Conservation (phyloP, 83 land plant species). For the Isoetes engelmannii region DNA sequence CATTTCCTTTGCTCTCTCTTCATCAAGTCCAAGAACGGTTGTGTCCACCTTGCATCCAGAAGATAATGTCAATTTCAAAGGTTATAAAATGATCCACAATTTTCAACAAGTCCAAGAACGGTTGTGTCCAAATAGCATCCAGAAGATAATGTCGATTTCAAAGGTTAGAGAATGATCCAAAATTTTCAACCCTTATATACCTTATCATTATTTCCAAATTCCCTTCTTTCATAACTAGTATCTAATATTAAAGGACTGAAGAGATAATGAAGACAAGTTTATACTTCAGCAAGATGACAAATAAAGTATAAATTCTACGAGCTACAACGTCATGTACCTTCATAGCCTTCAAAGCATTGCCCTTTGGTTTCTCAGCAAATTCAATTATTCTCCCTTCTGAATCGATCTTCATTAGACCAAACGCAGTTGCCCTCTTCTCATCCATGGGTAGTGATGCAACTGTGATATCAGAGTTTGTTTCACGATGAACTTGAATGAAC, state of each 20-base stretch:
- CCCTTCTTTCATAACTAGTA: too few relatives aligned
- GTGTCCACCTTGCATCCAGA: not conserved
- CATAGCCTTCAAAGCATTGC: slow-evolving; percentile 2
- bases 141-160: not conserved
- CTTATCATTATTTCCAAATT: too few relatives aligned
- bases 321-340: not conserved
- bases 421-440: slow-evolving; percentile 3
- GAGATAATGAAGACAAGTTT: too few relatives aligned
- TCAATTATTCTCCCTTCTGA: not conserved
- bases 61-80: not conserved
- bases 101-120: not conserved
- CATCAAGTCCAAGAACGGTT: slow-evolving; percentile 2
- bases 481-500: slow-evolving; percentile 2
- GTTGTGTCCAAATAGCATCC: not conserved
- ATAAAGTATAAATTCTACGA: too few relatives aligned
- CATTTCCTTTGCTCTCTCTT: not conserved
- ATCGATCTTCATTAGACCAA: slow-evolving; percentile 1
- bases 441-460: not conserved
- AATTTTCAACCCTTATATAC: too few relatives aligned
- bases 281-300: too few relatives aligned
- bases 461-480: not conserved
- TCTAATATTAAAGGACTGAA: too few relatives aligned
- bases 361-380: not conserved
- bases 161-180: too few relatives aligned
- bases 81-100: too few relatives aligned